phyloP scores from a whole-genome alignment of 768 basidiomycete species.

The Termitomyces sp. region DNA sequence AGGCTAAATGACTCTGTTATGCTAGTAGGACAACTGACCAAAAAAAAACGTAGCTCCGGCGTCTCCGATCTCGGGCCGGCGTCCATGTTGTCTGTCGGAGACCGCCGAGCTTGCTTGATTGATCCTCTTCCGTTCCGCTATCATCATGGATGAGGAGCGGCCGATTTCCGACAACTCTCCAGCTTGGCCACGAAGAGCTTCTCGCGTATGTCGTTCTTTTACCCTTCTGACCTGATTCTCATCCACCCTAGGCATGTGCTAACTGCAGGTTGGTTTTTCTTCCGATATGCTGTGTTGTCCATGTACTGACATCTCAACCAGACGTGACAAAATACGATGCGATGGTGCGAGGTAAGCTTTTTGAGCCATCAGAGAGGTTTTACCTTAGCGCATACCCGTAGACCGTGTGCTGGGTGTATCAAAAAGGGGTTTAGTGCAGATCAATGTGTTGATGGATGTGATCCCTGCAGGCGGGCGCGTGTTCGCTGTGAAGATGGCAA shows the following conservation, averaged over 20 bases:
- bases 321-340: conserved; percentile 62
- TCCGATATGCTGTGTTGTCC: conserved; percentile 3
- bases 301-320: conserved; percentile 21
- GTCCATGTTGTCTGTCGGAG: conserved; percentile 11
- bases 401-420: conserved; percentile 57
- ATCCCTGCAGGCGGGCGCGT: conserved; percentile 55
- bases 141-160: conserved; percentile 37
- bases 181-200: conserved; percentile 47
- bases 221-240: conserved; percentile 5
- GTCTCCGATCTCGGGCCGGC: not conserved
- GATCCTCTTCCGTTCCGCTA: conserved; percentile 28
- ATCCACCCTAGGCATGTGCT: conserved; percentile 47
- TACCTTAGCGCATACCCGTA: conserved; percentile 17
- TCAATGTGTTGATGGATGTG: conserved; percentile 61
- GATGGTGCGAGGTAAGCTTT: conserved; percentile 45
- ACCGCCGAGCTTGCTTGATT: conserved; percentile 27
- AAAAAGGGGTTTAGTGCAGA: conserved; percentile 51
- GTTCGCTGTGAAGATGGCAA: conserved; percentile 48
- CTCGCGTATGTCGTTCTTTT: conserved; percentile 38
- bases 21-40: no score
- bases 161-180: conserved; percentile 53
- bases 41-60: no score
- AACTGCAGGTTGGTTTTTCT: conserved; percentile 47
- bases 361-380: not conserved
- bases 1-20: no score